Percentiles rank a stretch among this genome's conserved stretches.
These are phyloP conservation scores for Trichosporon sp. DNA, from an alignment of 1,284 basidiomycete species.

Conservation along the genomic window DNA sequence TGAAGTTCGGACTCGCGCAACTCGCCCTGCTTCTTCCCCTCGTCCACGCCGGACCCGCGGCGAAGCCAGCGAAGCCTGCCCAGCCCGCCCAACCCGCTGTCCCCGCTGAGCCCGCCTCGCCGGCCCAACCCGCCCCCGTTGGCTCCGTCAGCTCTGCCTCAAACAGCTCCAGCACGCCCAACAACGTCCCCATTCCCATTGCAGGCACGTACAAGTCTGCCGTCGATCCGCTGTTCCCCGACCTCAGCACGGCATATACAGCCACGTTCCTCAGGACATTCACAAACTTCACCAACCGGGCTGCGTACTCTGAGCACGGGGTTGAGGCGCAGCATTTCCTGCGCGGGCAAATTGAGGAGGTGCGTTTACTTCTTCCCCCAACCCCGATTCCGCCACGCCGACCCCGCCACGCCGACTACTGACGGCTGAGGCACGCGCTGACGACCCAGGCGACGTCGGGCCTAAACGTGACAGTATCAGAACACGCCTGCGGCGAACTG, in stretches of 20 bases:
- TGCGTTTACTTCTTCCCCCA: background rate
- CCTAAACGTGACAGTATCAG: background rate
- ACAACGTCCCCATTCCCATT: background rate
- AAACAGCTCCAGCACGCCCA: no score
- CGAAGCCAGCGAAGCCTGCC: no score
- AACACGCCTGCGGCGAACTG: background rate
- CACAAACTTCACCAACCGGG: background rate
- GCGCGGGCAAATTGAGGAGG: background rate
- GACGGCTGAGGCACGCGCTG: background rate
- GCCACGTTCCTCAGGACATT: background rate
- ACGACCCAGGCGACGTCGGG: background rate
- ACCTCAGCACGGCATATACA: background rate
- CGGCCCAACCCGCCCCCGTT: no score
- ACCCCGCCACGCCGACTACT: no score
- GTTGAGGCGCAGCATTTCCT: background rate
- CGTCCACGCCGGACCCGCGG: background rate
- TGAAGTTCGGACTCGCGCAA: background rate
- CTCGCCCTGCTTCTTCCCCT: background rate
- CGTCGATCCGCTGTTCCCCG: background rate
- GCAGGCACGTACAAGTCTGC: background rate
- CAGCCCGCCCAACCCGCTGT: no score
- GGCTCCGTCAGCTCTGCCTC: no score
- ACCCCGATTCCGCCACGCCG: no score
- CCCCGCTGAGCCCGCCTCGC: no score
- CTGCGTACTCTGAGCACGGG: background rate